A percentile compares a stretch with the other conserved stretches of the same genome.
Evolutionary conservation across 371 early-diverging fungal genomes (phyloP).

Genomic region (Cokeromyces recurvatus): DNA sequence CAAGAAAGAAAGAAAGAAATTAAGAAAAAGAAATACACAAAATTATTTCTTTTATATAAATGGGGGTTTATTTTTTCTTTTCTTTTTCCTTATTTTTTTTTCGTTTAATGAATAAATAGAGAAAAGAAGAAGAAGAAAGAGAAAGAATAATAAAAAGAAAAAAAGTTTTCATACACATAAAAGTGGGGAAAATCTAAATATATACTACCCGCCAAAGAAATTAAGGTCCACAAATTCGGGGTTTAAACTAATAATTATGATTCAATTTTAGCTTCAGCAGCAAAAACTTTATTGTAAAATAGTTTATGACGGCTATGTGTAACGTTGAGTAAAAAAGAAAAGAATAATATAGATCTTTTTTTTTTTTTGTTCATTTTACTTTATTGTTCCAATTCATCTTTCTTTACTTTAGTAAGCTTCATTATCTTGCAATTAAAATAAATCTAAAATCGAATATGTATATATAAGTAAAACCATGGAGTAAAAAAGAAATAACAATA

Average conservation of each 20-base stretch:
- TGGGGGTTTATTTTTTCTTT: no score
- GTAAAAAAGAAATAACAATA: no score
- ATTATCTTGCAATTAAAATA: constrained; percentile 7
- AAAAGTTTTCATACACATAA: not conserved
- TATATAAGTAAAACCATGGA: no score
- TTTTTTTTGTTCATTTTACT: not conserved
- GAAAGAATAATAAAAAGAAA: not conserved
- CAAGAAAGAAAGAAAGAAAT: not conserved
- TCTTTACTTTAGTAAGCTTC: constrained; percentile 5
- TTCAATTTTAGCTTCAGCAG: constrained; percentile 19
- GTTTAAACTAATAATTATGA: constrained; percentile 8
- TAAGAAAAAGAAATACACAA: not conserved
- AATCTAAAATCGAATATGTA: constrained; percentile 22
- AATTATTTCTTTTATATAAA: no score
- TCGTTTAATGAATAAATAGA: not conserved
- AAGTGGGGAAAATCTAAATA: not conserved
- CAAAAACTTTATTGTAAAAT: no score
- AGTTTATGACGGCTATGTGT: constrained; percentile 20
- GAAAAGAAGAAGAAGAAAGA: not conserved
- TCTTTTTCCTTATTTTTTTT: no score
- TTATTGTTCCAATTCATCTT: no score
- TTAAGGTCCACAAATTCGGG: not conserved
- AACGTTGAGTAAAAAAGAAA: not conserved
- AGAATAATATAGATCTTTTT: no score
- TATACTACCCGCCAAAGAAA: no score